A percentile compares a stretch with the other conserved stretches of the same genome.
phyloP scores from a whole-genome alignment of 768 basidiomycete species.

The Gloeophyllum trabeum region DNA sequence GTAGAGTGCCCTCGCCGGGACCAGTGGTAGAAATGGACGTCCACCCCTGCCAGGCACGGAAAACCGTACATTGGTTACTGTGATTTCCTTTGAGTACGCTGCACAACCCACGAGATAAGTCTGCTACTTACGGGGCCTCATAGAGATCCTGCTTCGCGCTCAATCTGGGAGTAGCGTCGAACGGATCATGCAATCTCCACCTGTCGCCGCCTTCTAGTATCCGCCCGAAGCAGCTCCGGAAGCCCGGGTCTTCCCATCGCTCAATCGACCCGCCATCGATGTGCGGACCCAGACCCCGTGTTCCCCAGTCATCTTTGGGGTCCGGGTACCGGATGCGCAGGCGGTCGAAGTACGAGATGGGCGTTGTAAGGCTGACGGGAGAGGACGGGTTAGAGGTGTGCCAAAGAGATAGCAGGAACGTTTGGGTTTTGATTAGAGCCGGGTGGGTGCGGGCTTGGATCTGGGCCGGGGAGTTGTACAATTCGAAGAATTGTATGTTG shows the following conservation, averaged over 20 bases:
- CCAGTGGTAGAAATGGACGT: constrained; percentile 41
- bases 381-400: constrained; percentile 31
- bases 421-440: constrained; percentile 43
- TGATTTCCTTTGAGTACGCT: constrained; percentile 2
- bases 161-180: constrained; percentile 33
- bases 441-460: constrained; percentile 60
- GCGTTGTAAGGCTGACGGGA: constrained; percentile 36
- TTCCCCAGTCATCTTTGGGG: constrained; percentile 48
- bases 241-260: constrained; percentile 37
- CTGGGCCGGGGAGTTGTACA: constrained; percentile 61
- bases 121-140: constrained; percentile 35
- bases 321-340: constrained; percentile 66
- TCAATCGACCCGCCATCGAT: constrained; percentile 31
- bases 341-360: constrained; percentile 71
- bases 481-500: constrained; percentile 62
- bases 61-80: constrained; percentile 53
- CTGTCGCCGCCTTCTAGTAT: constrained; percentile 29
- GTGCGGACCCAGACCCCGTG: constrained; percentile 28
- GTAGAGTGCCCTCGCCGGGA: constrained; percentile 49
- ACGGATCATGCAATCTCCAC: constrained; percentile 42
- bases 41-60: constrained; percentile 52
- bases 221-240: constrained; percentile 26
- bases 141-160: constrained; percentile 52
- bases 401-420: constrained; percentile 48
- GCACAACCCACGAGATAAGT: constrained; percentile 2